Evolutionary conservation across 179 eudicot species (phyloP), one percentile per base, ranked within the genome.

Genomic region (Monotropa hypopitys): DNA sequence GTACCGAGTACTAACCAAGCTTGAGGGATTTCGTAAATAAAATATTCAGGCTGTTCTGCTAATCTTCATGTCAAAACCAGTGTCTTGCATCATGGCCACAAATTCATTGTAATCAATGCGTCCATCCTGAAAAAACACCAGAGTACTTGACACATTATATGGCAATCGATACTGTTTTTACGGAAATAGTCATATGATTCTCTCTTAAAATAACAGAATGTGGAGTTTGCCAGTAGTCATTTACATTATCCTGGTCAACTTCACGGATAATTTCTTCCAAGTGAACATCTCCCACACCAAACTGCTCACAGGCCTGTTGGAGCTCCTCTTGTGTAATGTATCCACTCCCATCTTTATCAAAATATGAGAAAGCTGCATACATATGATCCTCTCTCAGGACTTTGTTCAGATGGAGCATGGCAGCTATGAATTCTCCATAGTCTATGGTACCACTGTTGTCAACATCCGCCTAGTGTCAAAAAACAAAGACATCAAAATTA

Each of bases 71-170:
- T 89, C 93, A 72, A 89, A 84, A 20, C 80, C 84, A 7, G 89
- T 82, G 80, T 94, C 89, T 87, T 92, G 90, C 98, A 93, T 93
- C 98, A 93, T 93, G 0, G 90, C 93, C 57, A 87, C 98, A 69
- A 94, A 94, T 79, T 94, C 98, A 53, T 80, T 90, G 86, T 92
- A 94, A 81, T 94, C 98, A 38, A 94, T 94, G 56, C 88, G 88
- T 26, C 98, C 98, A 82, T 94, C 98, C 98, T 94, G 88, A 33
- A 80, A 84, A 70, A 71, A 18, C 40, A 38, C 13, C 35, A 54
- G 18, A 53, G 23, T 23, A 38, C 21, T 67, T 74, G 18, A 40
- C 18, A 23, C 12, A 15, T 20, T 13, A 15, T 35, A 40, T 16
- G 21, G 13, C 45, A 32, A 57, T 56, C 38, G 15, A 49, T 50